Base-by-base conservation (phyloP, 192 early-diverging fungal species). In the Entophlyctis luteolus region DNA sequence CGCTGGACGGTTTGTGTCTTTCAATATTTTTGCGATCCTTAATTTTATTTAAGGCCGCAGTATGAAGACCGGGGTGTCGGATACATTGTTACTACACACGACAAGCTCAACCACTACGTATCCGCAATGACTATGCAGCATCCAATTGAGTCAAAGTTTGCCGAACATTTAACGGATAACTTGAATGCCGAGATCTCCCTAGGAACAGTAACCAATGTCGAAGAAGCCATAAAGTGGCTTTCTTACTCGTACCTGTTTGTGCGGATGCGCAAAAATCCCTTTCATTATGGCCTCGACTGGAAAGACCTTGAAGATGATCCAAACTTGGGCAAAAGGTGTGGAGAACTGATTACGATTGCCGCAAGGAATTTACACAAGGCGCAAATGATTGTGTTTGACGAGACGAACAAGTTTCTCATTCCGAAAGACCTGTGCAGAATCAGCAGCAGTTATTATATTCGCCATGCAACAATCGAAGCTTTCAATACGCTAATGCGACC, bases 221-320 rank as follows among this genome's bases (percentile, higher is more conserved):
- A 94, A 67, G 98, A 99, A 77, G 98, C 90, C 8, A 91, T 96
- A 6, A 81, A 84, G 3, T 99, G 98, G 98, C 88, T 99, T 45
- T 88, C 94, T 33, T 99, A 98, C 78, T 98, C 98, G 1, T 99
- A 96, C 72, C 77, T 97, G 47, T 93, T 88, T 70, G 92, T 98
- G 4, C 89, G 98, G 27, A 96, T 99, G 95, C 85, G 87, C 23
- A 89, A 90, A 77, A 98, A 98, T 67, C 98, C 98, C 25, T 80
- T 93, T 25, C 85, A 90, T 33, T 99, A 99, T 70, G 98, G 98
- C 6, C 79, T 99, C 55, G 77, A 86, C 52, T 88, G 86, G 73
- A 78, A 85, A 4, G 91, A 92, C 49, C 74, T 89, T 6, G 71
- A 78, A 28, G 81, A 93, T 22, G 94, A 95, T 57, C 93, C 92